Conservation (phyloP, 1,284 basidiomycete genomes). For the Coniferiporia sulphurascens region DNA sequence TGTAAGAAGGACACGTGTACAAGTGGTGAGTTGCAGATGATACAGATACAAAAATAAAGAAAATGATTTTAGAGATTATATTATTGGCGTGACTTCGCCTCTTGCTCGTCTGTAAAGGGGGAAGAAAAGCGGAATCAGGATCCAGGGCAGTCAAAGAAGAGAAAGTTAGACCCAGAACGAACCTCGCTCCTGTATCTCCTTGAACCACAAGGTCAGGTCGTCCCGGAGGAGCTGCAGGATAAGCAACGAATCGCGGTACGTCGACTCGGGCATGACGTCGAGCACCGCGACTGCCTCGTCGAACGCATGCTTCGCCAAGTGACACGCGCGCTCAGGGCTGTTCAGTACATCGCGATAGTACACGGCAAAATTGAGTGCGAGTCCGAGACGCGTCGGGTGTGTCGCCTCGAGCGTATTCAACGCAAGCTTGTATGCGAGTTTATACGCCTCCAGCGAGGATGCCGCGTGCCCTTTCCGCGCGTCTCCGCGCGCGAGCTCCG, state of each 20-base stretch:
- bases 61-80: neutral
- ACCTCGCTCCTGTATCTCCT: slow-evolving; percentile 42
- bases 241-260: slow-evolving; percentile 57
- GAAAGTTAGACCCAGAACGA: no score
- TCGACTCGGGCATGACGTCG: slow-evolving; percentile 36
- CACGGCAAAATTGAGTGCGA: slow-evolving; percentile 95
- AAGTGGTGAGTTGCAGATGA: no score
- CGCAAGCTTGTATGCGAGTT: slow-evolving; percentile 61
- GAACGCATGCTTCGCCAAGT: slow-evolving; percentile 76
- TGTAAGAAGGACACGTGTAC: no score
- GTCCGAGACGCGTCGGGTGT: slow-evolving; percentile 75
- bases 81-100: neutral
- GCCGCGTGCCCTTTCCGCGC: slow-evolving; percentile 46
- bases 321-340: slow-evolving; percentile 88
- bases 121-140: neutral
- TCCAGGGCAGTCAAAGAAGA: neutral
- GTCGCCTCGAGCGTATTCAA: slow-evolving; percentile 50
- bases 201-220: slow-evolving; percentile 60
- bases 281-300: slow-evolving; percentile 59
- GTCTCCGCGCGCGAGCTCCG: slow-evolving; percentile 47
- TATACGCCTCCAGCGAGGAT: slow-evolving; percentile 59
- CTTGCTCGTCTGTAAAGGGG: neutral
- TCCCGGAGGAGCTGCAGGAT: slow-evolving; percentile 63
- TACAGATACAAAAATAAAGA: no score
- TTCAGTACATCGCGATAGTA: slow-evolving; percentile 96